Percentiles rank a stretch among this genome's conserved stretches.
Evolutionary conservation across 768 basidiomycete species (phyloP).

Genomic region (Rhizopogon roseolus): DNA sequence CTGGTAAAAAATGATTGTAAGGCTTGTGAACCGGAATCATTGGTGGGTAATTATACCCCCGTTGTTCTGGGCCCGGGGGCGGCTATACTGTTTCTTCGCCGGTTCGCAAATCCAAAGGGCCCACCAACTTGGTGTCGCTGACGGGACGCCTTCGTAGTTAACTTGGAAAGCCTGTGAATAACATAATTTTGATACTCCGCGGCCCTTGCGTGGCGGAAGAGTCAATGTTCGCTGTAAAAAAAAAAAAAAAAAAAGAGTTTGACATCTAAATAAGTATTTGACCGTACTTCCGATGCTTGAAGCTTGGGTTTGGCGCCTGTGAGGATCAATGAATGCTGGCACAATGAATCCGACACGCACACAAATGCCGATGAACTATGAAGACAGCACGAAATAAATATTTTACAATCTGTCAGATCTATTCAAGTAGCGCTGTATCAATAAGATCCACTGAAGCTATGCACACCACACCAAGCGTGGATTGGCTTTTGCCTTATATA

Average conservation of each 20-base stretch:
- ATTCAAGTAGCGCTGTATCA: neutral
- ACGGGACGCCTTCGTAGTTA: neutral
- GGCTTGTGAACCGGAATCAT: neutral
- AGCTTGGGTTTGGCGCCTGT: neutral
- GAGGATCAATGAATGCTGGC: no score
- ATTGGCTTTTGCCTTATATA: neutral
- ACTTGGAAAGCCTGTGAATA: no score
- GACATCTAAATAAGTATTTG: neutral
- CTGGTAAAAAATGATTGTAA: neutral
- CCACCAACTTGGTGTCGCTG: neutral
- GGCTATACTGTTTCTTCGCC: neutral
- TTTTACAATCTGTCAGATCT: neutral
- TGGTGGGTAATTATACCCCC: neutral
- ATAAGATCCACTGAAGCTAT: no score
- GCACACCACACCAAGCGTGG: neutral
- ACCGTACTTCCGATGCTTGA: neutral
- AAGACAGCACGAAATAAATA: neutral
- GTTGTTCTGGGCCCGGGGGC: neutral
- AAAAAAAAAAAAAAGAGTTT: neutral
- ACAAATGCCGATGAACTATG: no score
- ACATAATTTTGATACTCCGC: slow-evolving; percentile 25
- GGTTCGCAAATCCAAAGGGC: neutral
- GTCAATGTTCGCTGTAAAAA: neutral
- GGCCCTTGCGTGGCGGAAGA: slow-evolving; percentile 21
- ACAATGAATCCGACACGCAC: no score